Percentiles rank a stretch among this genome's conserved stretches.
phyloP scores from a whole-genome alignment of 169 alveolate species.

The Cryptosporidium viatorum region DNA sequence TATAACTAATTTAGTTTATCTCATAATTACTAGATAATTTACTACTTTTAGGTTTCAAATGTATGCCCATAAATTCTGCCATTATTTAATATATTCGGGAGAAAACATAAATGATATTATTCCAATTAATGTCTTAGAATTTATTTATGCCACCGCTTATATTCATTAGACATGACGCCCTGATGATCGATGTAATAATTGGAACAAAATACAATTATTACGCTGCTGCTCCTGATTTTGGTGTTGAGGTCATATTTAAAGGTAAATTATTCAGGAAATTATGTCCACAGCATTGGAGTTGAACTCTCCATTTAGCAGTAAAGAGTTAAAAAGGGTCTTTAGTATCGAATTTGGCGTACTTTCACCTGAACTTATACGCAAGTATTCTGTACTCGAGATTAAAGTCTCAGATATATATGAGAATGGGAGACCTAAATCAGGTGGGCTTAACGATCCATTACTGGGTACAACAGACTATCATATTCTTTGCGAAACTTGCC shows the following conservation, averaged over 20 bases:
- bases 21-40: neutral
- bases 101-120: neutral
- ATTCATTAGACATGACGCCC: constrained; percentile 56
- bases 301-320: constrained; percentile 86
- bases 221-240: constrained; percentile 10
- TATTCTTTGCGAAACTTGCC: constrained; percentile 93
- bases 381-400: constrained; percentile 90
- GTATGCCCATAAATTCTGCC: neutral
- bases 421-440: constrained; percentile 91
- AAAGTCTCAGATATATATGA: constrained; percentile 90
- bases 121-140: constrained; percentile 5
- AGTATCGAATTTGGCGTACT: constrained; percentile 88
- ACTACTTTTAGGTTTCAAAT: neutral
- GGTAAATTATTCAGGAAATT: neutral
- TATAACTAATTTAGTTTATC: neutral
- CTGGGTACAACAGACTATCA: constrained; percentile 98
- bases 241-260: constrained; percentile 9
- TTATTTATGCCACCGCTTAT: constrained; percentile 48
- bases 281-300: constrained; percentile 82
- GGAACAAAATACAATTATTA: neutral
- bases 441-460: constrained; percentile 94
- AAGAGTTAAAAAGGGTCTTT: constrained; percentile 87
- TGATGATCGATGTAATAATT: constrained; percentile 11
- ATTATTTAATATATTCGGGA: neutral
- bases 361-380: constrained; percentile 86